phyloP scores from a whole-genome alignment of 169 alveolate species.

The Eimeria necatrix region DNA sequence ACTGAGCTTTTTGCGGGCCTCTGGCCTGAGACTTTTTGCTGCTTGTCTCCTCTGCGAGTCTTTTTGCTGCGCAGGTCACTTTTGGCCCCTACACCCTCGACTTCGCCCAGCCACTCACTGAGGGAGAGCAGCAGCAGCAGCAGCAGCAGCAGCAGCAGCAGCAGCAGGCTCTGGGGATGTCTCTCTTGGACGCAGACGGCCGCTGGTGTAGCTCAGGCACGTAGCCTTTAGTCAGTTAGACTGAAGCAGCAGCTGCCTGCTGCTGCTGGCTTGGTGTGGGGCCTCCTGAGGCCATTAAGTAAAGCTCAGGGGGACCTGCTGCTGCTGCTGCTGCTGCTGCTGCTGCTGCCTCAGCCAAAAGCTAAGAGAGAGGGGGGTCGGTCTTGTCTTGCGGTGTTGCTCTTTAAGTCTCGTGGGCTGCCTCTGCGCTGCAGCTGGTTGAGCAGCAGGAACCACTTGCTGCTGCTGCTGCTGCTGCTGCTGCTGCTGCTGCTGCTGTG shows the following conservation, averaged over 20 bases:
- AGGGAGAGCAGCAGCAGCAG: constrained; percentile 37
- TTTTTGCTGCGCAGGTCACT: constrained; percentile 56
- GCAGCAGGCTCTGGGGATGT: background rate
- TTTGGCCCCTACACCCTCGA: constrained; percentile 79
- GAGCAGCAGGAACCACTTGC: background rate
- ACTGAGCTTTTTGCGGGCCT: background rate
- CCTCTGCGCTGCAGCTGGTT: background rate
- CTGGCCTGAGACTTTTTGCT: no score
- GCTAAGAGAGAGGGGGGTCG: no score
- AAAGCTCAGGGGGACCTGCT: no score
- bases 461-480: constrained; percentile 9
- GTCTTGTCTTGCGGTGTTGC: background rate
- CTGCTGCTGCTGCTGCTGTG: constrained; percentile 35
- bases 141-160: constrained; percentile 20
- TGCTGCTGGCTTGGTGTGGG: background rate
- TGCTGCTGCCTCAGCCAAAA: background rate
- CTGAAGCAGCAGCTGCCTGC: background rate
- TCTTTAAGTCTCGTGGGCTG: background rate
- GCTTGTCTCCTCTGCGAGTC: background rate
- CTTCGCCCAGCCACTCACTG: constrained; percentile 73
- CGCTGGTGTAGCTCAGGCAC: constrained; percentile 29
- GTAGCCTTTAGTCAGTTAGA: background rate
- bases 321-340: background rate
- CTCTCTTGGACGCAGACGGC: constrained; percentile 9
- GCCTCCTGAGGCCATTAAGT: no score